Conservation (phyloP, 805 yeast genomes). For the Starmerella kuoi region DNA sequence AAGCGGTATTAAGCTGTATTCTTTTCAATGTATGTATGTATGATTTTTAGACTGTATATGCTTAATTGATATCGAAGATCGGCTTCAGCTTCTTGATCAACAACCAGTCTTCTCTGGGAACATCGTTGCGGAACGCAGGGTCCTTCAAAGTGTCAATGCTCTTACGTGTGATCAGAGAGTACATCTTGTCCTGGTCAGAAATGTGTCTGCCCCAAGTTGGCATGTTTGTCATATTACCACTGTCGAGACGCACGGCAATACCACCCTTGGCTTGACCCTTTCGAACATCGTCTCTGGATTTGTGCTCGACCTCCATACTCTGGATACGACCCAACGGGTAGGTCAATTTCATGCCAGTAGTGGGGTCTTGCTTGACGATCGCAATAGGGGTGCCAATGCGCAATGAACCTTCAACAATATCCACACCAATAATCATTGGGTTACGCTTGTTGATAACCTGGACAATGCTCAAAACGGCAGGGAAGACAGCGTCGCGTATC, state of each 20-base stretch:
- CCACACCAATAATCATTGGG: conserved; percentile 99
- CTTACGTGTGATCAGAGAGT: conserved; percentile 79
- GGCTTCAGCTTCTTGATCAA: conserved; percentile 79
- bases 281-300: conserved; percentile 62
- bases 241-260: conserved; percentile 95
- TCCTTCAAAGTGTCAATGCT: conserved; percentile 96
- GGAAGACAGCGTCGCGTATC: conserved; percentile 81
- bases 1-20: too few relatives aligned
- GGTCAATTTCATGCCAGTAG: conserved; percentile 59
- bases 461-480: conserved; percentile 85
- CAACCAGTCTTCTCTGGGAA: conserved; percentile 91
- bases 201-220: conserved; percentile 99
- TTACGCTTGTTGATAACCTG: conserved; percentile 97
- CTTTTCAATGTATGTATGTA: too few relatives aligned
- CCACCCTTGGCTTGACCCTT: conserved; percentile 96
- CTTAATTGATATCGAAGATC: conserved; percentile 67
- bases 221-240: conserved; percentile 71
- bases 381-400: conserved; percentile 91
- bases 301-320: conserved; percentile 94
- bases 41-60: too few relatives aligned
- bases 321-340: conserved; percentile 72
- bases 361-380: conserved; percentile 81
- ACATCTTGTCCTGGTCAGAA: conserved; percentile 79
- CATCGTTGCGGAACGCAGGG: conserved; percentile 92
- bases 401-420: conserved; percentile 80